Base-by-base conservation (phyloP, 1,139 yeast species). In the Pichia inconspicua region DNA sequence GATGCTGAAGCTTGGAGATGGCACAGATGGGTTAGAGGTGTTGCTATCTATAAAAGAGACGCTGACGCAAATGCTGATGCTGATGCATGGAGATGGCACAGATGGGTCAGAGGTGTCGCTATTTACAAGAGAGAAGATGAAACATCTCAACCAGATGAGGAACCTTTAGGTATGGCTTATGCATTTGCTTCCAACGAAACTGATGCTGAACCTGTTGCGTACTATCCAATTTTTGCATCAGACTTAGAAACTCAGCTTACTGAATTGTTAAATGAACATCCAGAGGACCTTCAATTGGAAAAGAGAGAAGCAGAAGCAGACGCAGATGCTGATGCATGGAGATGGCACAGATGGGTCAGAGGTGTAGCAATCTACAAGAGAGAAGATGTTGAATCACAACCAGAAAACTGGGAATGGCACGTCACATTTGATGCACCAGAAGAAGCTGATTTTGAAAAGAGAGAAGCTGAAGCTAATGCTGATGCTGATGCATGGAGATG, bases 401-500 rank as follows among this genome's bases (percentile, higher is more conserved):
- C 37, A 15, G 37, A 34, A 34, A 15, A 34, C 22, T 34, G 37
- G 37, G 37, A 34, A 34, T 34, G 37, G 37, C 37, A 34, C 22
- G 37, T 34, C 14, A 34, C 37, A 6, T 34, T 34, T 14, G 37
- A 34, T 6, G 37, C 37, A 34, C 37, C 37, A 15, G 37, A 34
- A 34, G 37, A 34, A 15, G 37, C 37, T 15, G 37, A 34, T 4
- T 1, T 34, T 15, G 37, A 34, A 34, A 34, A 34, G 37, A 55
- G 59, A 47, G 59, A 55, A 28, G 59, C 58, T 32, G 53, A 49
- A 5, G 53, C 58, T 12, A 52, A 47, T 30, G 56, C 58, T 3
- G 52, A 55, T 19, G 55, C 54, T 17, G 55, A 52, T 48, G 48
- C 51, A 5, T 50, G 51, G 53, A 46, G 47, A 41, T 44, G 48